Percentiles rank a stretch among this genome's conserved stretches.
Evolutionary conservation across 2,329 filamentous ascomycete species (phyloP).

Genomic region (Paraphaeosphaeria sporulosa): DNA sequence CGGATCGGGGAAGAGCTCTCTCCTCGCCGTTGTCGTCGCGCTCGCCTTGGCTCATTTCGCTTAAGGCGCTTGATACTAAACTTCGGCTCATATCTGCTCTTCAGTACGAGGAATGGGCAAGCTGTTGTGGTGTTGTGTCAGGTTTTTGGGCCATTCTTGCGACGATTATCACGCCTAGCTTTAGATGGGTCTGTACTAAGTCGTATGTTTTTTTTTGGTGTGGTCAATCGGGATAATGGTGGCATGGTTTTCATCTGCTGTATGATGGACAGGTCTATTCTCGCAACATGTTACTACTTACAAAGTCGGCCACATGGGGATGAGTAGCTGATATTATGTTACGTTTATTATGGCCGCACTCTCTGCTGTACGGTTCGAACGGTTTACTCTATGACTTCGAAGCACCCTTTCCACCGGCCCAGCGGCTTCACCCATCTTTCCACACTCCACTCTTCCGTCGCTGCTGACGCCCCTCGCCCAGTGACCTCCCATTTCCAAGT

Average conservation of each 20-base stretch:
- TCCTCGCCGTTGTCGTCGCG: conserved; percentile 37
- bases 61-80: conserved; percentile 19
- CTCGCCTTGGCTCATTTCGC: conserved; percentile 37
- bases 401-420: not conserved
- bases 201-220: conserved; percentile 30
- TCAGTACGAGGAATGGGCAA: conserved; percentile 15
- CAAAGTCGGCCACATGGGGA: conserved; percentile 27
- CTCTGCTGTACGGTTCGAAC: not conserved
- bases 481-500: not conserved
- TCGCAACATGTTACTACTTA: conserved; percentile 41
- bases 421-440: conserved; percentile 4
- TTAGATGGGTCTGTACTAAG: conserved; percentile 20
- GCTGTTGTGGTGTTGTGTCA: conserved; percentile 24
- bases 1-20: conserved; percentile 31
- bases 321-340: conserved; percentile 37
- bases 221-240: conserved; percentile 21
- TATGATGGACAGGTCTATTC: conserved; percentile 35
- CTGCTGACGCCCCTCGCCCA: not conserved
- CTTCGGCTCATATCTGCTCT: conserved; percentile 14
- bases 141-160: conserved; percentile 26
- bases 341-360: conserved; percentile 25
- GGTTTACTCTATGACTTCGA: not conserved
- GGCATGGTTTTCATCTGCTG: conserved; percentile 31
- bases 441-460: not conserved
- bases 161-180: conserved; percentile 28